Percentiles rank a stretch among this genome's conserved stretches.
Conservation (phyloP, 345 rosid species). For the Eucalyptus cladocalyx region DNA sequence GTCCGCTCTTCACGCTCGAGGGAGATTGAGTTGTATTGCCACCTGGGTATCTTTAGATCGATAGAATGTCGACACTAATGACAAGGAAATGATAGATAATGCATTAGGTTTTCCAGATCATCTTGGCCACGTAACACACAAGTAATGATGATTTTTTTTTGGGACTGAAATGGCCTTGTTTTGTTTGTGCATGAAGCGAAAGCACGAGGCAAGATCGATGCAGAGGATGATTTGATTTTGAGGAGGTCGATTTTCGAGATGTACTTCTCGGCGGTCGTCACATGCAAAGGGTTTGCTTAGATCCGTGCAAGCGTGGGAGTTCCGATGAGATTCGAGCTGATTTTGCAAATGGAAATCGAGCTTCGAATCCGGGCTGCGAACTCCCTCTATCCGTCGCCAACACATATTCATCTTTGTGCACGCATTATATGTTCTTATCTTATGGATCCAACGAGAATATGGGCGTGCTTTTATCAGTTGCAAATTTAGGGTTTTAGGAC, state of each 20-base stretch:
- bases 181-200: not conserved
- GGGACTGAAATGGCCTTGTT: not conserved
- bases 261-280: not conserved
- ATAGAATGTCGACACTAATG: not conserved
- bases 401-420: not conserved
- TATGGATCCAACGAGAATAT: not conserved
- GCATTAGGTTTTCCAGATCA: not conserved
- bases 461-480: not conserved
- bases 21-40: not conserved
- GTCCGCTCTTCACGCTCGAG: not conserved
- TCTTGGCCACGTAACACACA: not conserved
- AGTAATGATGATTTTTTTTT: not conserved
- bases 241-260: not conserved
- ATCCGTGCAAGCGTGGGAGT: not conserved
- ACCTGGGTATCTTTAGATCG: not conserved
- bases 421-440: not conserved
- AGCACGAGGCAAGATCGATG: not conserved
- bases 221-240: not conserved
- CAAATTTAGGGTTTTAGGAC: not conserved
- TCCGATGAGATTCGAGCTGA: not conserved
- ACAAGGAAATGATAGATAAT: not conserved
- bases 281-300: not conserved
- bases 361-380: not conserved
- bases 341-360: not conserved
- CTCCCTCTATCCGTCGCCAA: not conserved